Conservation (phyloP, 1,284 basidiomycete species). For the Vanrija humicola region DNA sequence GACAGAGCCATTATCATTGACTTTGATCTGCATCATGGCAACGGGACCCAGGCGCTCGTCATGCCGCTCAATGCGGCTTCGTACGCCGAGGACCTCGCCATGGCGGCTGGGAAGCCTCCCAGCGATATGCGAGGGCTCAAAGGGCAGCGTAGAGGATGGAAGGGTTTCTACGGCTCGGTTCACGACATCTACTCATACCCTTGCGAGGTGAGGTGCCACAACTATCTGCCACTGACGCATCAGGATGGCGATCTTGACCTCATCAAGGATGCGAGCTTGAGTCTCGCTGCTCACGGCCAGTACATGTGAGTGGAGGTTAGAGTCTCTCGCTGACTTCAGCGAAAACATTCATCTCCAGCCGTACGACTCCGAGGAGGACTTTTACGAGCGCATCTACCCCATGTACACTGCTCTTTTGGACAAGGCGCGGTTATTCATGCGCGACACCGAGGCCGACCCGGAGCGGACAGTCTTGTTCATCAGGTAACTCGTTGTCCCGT, state of each 20-base stretch:
- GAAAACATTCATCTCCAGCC: slow-evolving; percentile 84
- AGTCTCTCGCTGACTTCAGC: slow-evolving; percentile 24
- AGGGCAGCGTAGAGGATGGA: slow-evolving; percentile 54
- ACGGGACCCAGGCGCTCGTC: slow-evolving; percentile 85
- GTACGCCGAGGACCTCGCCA: slow-evolving; percentile 62
- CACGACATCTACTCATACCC: slow-evolving; percentile 88
- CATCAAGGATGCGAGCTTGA: slow-evolving; percentile 77
- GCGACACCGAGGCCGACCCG: slow-evolving; percentile 60
- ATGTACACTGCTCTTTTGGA: slow-evolving; percentile 67
- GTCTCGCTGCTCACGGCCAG: slow-evolving; percentile 81
- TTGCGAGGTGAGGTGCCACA: slow-evolving; percentile 64
- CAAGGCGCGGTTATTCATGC: slow-evolving; percentile 69
- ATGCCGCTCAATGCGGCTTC: slow-evolving; percentile 91
- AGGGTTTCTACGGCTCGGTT: slow-evolving; percentile 79
- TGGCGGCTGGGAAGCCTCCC: slow-evolving; percentile 45
- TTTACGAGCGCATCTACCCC: slow-evolving; percentile 70
- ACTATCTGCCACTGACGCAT: slow-evolving; percentile 3
- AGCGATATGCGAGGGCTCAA: slow-evolving; percentile 43
- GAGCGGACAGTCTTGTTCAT: slow-evolving; percentile 79
- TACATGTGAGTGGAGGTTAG: slow-evolving; percentile 55
- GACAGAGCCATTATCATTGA: slow-evolving; percentile 82
- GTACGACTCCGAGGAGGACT: slow-evolving; percentile 70
- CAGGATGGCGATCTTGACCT: slow-evolving; percentile 75
- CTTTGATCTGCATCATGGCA: slow-evolving; percentile 92
- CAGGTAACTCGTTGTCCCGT: slow-evolving; percentile 56